Percentiles rank a stretch among this genome's conserved stretches.
These are phyloP conservation scores for Punctularia strigosozonata DNA, from an alignment of 768 basidiomycete genomes.

Conservation along the genomic window DNA sequence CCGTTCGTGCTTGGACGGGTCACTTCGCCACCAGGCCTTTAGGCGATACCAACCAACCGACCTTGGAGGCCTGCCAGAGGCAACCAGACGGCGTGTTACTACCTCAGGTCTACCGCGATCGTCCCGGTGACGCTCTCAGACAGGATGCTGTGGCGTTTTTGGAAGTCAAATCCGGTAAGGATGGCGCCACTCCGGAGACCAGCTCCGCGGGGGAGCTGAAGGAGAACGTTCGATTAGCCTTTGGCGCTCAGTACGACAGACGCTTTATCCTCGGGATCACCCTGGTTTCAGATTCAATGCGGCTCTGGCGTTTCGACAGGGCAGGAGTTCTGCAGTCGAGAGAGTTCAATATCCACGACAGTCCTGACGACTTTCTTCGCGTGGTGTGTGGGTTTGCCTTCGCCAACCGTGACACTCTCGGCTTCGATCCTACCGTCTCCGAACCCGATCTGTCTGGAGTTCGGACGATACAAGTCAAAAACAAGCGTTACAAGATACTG, in stretches of 20 bases:
- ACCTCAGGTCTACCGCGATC: no score
- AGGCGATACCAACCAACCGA: no score
- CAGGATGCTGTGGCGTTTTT: no score
- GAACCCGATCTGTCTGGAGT: no score
- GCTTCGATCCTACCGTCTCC: background rate
- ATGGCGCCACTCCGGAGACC: background rate
- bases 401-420: background rate
- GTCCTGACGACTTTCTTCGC: background rate
- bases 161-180: no score
- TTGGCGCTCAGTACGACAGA: background rate
- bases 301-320: background rate
- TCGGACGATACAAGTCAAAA: no score
- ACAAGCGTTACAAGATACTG: background rate
- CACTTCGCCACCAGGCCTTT: no score
- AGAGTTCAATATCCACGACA: background rate
- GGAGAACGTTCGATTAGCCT: background rate
- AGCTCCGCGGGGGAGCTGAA: background rate
- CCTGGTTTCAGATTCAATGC: background rate
- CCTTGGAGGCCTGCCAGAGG: no score
- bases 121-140: no score
- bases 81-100: no score
- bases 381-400: background rate
- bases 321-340: background rate
- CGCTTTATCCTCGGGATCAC: background rate
- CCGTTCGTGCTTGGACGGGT: no score